phyloP scores from a whole-genome alignment of 345 rosid species.

The Gynandropsis gynandra region DNA sequence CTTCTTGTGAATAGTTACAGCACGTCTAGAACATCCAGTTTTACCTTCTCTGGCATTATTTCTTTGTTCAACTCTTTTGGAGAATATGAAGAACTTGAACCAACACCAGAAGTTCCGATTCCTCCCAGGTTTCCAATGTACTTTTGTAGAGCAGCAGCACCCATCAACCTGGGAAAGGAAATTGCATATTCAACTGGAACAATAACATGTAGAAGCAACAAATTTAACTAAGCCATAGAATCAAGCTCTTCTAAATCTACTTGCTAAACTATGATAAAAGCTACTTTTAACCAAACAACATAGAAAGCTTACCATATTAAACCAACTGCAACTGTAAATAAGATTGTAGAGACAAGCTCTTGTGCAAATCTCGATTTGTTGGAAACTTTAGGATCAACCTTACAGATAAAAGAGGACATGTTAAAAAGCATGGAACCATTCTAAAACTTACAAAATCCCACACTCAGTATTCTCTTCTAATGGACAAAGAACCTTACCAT shows the following conservation, averaged over 20 bases:
- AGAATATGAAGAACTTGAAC: conserved; percentile 88
- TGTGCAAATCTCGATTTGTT: conserved; percentile 76
- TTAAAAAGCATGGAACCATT: conserved; percentile 4
- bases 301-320: conserved; percentile 60
- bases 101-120: conserved; percentile 94
- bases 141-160: conserved; percentile 93
- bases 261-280: conserved; percentile 1
- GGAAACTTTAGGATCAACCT: conserved; percentile 87
- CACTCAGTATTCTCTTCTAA: not conserved
- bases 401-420: conserved; percentile 12
- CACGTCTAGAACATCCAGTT: not conserved
- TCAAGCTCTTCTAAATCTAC: not conserved
- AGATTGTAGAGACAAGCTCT: conserved; percentile 85
- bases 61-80: conserved; percentile 90
- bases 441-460: not conserved
- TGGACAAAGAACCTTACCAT: conserved; percentile 48
- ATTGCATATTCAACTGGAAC: conserved; percentile 15
- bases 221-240: conserved; percentile 6
- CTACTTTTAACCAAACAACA: conserved; percentile 3
- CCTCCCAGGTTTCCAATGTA: conserved; percentile 93
- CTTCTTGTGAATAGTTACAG: conserved; percentile 9
- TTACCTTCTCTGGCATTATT: conserved; percentile 90
- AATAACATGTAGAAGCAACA: conserved; percentile 17
- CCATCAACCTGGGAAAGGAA: conserved; percentile 67
- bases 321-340: conserved; percentile 83